Evolutionary conservation across 108 stramenopile species (phyloP), one percentile per base, ranked within the genome.

Genomic region (Epipyxis sp.): DNA sequence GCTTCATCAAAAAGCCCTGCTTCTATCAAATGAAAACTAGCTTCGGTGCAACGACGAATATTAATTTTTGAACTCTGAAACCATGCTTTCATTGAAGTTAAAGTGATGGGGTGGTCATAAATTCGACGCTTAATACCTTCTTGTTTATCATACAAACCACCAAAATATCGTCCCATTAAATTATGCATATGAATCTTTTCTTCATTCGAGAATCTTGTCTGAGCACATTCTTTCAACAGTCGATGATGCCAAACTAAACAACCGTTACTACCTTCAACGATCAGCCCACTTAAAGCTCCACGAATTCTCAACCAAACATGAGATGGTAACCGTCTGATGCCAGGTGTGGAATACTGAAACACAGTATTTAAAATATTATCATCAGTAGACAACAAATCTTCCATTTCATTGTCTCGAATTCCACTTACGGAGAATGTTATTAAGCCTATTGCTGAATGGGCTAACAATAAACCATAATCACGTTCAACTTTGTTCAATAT

Each of bases 21-120:
- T n/a, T n/a, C n/a, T n/a, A n/a, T n/a, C n/a, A n/a, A n/a, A 57
- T 57, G 54, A 57, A 57, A 57, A 16, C 54, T 25, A 57, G 54
- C 54, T 57, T 57, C 54, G 54, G 54, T 25, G 25, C 54, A 57
- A 25, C 54, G 54, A 20, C 54, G 54, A 20, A 16, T 16, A 25
- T 57, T 57, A 25, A 57, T 57, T 16, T 25, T 16, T 16, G 54
- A 20, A 57, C 20, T 20, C 25, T 16, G 54, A 16, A 57, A 57
- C 54, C 54, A 57, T 25, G 25, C 54, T 16, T 16, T 16, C 16
- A 57, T 57, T 20, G 16, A 16, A 16, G 54, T 20, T 20, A 20
- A 25, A 16, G 25, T 20, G 20, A 57, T 20, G 20, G 54, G 54
- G 20, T 57, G 54, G 25, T 16, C 25, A 57, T 16, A 16, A 57